Conservation (phyloP, 257 asterid genomes). For the Jaltomata sinuosa region DNA sequence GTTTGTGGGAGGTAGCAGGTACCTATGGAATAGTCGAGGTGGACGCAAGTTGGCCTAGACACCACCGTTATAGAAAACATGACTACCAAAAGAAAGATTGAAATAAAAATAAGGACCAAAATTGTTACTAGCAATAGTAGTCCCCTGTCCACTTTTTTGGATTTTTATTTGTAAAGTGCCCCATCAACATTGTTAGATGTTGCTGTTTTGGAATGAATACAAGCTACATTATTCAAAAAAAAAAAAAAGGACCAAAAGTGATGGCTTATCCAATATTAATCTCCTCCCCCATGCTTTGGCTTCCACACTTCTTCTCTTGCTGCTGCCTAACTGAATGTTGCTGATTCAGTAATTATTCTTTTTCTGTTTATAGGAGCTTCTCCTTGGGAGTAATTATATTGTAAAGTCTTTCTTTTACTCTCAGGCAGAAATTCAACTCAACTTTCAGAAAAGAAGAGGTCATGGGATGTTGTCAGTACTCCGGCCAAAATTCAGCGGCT, state of each 20-base stretch:
- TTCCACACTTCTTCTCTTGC: neutral
- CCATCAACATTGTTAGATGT: no score
- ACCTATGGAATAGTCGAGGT: neutral
- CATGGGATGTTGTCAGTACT: constrained; percentile 89
- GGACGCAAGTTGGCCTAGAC: neutral
- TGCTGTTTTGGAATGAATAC: no score
- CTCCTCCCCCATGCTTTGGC: neutral
- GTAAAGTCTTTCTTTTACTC: constrained; percentile 3
- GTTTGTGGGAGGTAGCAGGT: neutral
- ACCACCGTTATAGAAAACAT: neutral
- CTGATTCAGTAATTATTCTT: neutral
- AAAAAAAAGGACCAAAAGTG: neutral
- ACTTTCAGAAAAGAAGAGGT: constrained; percentile 95
- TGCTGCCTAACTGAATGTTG: neutral
- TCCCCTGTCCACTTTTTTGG: no score
- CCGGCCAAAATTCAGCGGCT: constrained; percentile 96
- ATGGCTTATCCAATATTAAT: neutral
- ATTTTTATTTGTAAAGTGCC: no score
- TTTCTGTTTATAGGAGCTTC: neutral
- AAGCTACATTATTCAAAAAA: neutral
- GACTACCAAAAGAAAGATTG: neutral
- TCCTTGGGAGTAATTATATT: neutral
- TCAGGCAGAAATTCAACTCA: constrained; percentile 93
- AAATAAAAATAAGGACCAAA: neutral
- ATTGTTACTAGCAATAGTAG: no score